Evolutionary conservation across 257 asterid genomes (phyloP).

Genomic region (Capsicum pubescens): DNA sequence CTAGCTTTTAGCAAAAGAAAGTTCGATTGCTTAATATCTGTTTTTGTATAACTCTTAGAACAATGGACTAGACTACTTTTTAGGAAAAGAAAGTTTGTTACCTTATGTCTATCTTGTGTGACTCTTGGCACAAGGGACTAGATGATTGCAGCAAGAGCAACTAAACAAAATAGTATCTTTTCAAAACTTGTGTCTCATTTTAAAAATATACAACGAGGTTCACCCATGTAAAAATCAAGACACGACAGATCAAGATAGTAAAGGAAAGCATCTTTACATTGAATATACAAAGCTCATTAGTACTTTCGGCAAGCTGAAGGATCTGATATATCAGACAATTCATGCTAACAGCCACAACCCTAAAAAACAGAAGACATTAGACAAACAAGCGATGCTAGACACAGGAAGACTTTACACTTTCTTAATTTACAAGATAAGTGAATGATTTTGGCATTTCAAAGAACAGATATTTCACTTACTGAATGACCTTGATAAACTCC

Average conservation of each 20-base stretch:
- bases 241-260: not conserved
- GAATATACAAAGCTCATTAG: slow-evolving; percentile 21
- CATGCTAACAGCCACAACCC: slow-evolving; percentile 23
- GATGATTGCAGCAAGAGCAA: not conserved
- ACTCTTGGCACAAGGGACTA: slow-evolving; percentile 12
- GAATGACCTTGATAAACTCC: slow-evolving; percentile 97
- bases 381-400: slow-evolving; percentile 13
- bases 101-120: not conserved
- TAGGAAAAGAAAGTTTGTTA: not conserved
- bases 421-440: not conserved
- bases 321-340: slow-evolving; percentile 23
- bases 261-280: slow-evolving; percentile 19
- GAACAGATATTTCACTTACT: slow-evolving; percentile 61
- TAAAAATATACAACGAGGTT: not conserved
- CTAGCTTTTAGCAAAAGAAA: not conserved
- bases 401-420: not conserved
- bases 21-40: not conserved
- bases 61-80: not conserved
- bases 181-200: not conserved
- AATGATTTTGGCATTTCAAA: slow-evolving; percentile 9
- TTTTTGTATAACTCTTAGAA: not conserved
- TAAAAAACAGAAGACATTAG: not conserved
- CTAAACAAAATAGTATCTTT: not conserved
- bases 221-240: slow-evolving; percentile 4
- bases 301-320: slow-evolving; percentile 17